phyloP scores from a whole-genome alignment of 2,329 filamentous ascomycete genomes.

The Aspergillus glaucus region DNA sequence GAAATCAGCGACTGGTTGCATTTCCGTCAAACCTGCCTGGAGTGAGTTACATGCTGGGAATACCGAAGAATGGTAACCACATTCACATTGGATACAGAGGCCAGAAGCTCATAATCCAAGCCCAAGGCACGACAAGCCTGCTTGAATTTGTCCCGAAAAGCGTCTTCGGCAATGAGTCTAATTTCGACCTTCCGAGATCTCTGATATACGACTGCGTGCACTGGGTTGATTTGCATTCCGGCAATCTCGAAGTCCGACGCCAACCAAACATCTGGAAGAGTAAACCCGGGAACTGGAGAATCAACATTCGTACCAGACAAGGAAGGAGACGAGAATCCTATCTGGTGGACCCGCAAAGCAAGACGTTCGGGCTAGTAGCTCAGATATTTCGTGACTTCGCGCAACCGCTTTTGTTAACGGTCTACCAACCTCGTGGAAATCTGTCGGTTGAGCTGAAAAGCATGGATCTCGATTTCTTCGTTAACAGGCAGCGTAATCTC shows the following conservation, averaged over 20 bases:
- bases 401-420: constrained; percentile 33
- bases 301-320: constrained; percentile 25
- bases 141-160: not conserved
- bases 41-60: constrained; percentile 48
- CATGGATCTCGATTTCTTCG: constrained; percentile 49
- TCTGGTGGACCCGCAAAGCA: constrained; percentile 48
- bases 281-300: constrained; percentile 34
- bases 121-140: constrained; percentile 17
- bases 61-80: constrained; percentile 31
- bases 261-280: constrained; percentile 36
- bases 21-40: constrained; percentile 48
- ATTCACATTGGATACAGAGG: constrained; percentile 52
- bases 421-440: constrained; percentile 39
- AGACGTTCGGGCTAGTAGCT: constrained; percentile 34
- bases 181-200: not conserved
- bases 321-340: constrained; percentile 20
- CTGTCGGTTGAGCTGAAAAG: constrained; percentile 48
- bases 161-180: not conserved
- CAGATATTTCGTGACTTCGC: constrained; percentile 50
- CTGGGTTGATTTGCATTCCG: constrained; percentile 23
- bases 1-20: constrained; percentile 43
- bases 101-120: constrained; percentile 40
- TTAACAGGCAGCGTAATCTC: constrained; percentile 42
- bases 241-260: constrained; percentile 49
- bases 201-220: not conserved